Evolutionary conservation across 1,284 basidiomycete species (phyloP).

Genomic region (Apiotrichum mycotoxinovorans): DNA sequence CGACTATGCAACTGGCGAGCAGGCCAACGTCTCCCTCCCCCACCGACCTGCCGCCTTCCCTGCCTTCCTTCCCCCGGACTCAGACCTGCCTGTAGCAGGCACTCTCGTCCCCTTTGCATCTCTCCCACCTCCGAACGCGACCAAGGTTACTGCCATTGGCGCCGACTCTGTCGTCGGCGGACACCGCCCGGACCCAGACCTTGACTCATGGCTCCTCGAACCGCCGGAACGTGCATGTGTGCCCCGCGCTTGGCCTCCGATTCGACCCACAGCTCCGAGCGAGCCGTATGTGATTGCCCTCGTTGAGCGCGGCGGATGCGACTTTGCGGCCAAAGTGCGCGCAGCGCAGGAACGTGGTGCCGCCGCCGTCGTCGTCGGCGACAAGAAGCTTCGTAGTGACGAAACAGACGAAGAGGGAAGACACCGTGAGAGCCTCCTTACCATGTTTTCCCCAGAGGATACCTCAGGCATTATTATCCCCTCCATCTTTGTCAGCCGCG

Average conservation of each 20-base stretch:
- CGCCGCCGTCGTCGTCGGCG: conserved; percentile 80
- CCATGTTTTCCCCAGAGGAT: conserved; percentile 76
- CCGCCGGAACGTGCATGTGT: conserved; percentile 26
- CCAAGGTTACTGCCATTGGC: neutral
- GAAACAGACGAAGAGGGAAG: conserved; percentile 59
- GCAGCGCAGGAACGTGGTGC: conserved; percentile 81
- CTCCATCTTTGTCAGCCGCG: conserved; percentile 51
- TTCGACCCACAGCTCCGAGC: conserved; percentile 18
- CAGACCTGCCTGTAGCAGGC: conserved; percentile 37
- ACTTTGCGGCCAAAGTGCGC: conserved; percentile 79
- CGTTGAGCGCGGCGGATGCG: conserved; percentile 77
- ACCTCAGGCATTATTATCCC: conserved; percentile 51
- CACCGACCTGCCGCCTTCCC: conserved; percentile 50
- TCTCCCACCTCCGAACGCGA: conserved; percentile 12
- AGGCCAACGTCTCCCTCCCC: conserved; percentile 39
- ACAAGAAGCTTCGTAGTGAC: conserved; percentile 47
- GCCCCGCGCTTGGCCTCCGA: conserved; percentile 26
- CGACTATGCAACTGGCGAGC: neutral
- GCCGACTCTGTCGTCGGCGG: conserved; percentile 1
- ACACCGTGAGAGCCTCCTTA: conserved; percentile 72
- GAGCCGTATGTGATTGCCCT: conserved; percentile 61
- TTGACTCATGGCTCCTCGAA: neutral
- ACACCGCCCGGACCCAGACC: neutral
- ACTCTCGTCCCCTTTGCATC: conserved; percentile 30
- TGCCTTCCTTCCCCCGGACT: conserved; percentile 21